Base-by-base conservation (phyloP, 208 protist species). In the Porcisia deanei region DNA sequence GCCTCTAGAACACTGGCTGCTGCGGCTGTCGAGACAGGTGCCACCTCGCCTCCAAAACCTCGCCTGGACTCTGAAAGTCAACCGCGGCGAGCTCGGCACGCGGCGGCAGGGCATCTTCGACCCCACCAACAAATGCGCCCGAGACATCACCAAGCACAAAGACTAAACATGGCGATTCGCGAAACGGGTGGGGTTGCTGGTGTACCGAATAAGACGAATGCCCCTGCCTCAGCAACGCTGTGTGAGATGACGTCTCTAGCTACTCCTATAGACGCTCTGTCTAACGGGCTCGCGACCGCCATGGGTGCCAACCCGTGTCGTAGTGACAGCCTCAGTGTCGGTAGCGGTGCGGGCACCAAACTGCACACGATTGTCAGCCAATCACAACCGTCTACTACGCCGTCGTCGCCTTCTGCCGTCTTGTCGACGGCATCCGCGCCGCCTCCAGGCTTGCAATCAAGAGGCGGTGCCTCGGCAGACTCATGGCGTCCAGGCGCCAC, bases 361-460 rank as follows among this genome's bases (percentile, higher is more conserved):
- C 63, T 22, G 22, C 34, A 30, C 63, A 1, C 25, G 63, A 37
- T 39, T 49, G 41, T 4, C 39, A 43, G 37, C 9, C 63, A 47
- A 49, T 67, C 63, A 12, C 39, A 9, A 4, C 20, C 18, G 41
- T 67, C 39, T 2, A 41, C 30, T 49, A 57, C 18, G 47, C 66
- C 22, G 66, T 57, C 47, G 66, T 71, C 47, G 14, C 47, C 49
- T 43, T 71, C 66, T 49, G n/a, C 66, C 30, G 30, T 12, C 66
- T 39, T 58, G 10, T n/a, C 47, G 25, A 41, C 66, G 20, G 41
- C 47, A 30, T 2, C 47, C 66, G n/a, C 39, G 66, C 43, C 18
- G 7, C 20, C 9, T 25, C 43, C 65, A 47, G 41, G 7, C 25
- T 3, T 30, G 3, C 1, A 7, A 9, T 54, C 65, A 47, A 12